These are phyloP conservation scores for Typha latifolia DNA, from an alignment of 176 grass and related monocot genomes.

Conservation along the genomic window DNA sequence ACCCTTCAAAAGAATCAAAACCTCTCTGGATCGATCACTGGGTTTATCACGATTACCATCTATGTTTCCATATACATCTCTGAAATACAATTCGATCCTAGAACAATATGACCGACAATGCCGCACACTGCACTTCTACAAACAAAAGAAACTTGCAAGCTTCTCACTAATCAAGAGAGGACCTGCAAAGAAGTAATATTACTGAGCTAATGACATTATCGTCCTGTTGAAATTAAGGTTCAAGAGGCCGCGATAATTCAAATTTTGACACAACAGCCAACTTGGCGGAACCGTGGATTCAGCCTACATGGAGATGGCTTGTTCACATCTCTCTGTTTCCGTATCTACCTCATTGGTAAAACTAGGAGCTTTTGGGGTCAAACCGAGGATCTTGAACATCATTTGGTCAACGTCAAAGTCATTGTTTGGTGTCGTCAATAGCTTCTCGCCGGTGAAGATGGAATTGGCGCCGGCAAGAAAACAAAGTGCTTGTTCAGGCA, in stretches of 20 bases:
- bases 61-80: too few species aligned
- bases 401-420: slow-evolving; percentile 72
- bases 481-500: slow-evolving; percentile 88
- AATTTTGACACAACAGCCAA: slow-evolving; percentile 1
- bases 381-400: slow-evolving; percentile 94
- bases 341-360: slow-evolving; percentile 23
- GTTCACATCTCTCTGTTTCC: slow-evolving; percentile 25
- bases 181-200: not conserved
- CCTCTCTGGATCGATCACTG: too few species aligned
- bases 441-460: slow-evolving; percentile 77
- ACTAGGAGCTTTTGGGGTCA: slow-evolving; percentile 70
- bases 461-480: slow-evolving; percentile 94
- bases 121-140: not conserved
- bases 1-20: too few species aligned
- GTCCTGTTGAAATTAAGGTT: not conserved
- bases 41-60: too few species aligned
- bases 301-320: slow-evolving; percentile 43
- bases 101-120: too few species aligned
- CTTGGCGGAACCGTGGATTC: not conserved
- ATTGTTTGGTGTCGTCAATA: slow-evolving; percentile 69
- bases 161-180: not conserved
- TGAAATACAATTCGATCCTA: too few species aligned
- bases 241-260: slow-evolving; percentile 1
- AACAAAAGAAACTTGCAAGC: not conserved
- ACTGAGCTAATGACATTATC: not conserved